Base-by-base conservation (phyloP, 1,139 yeast genomes). In the Pichia kudriavzevii region DNA sequence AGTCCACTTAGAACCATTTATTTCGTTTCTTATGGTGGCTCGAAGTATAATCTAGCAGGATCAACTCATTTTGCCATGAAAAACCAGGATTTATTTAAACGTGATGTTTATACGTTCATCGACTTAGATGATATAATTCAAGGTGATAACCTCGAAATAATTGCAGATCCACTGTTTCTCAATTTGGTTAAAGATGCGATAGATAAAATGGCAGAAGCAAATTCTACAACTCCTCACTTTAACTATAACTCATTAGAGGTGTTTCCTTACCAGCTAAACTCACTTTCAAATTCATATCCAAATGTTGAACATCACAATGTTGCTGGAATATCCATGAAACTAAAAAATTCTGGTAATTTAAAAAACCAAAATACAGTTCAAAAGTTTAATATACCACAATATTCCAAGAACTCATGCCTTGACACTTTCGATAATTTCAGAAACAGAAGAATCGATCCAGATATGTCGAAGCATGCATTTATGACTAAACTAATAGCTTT, bases 1-100 rank as follows among this genome's bases (percentile, higher is more conserved):
- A 64, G 67, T 30, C 97, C 98, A 0, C 57, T 88, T 19, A 69
- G 98, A 50, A 68, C 91, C 1, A 75, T 91, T 7, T 79, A 79
- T 49, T 87, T 91, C 59, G 75, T 78, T 0, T 84, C 95, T 2
- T 87, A 85, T 66, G 95, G 88, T 49, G 96, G 84, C 1, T 66
- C 82, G 0, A 78, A 80, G 42, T 87, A 81, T 51, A 88, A 87
- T 50, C 62, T 72, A 48, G 94, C 93, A 0, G 98, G 98, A 0
- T 69, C 87, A 26, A 69, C 93, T 0, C 93, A 82, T 50, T 78
- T 91, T 75, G 69, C 80, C 6, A 85, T 82, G 48, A 63, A 66
- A 26, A 70, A 73, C 42, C 58, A 64, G 17, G 69, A 70, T 16
- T 66, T 65, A 28, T 60, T 85, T 24, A 61, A 67, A 39, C 66